A percentile compares a stretch with the other conserved stretches of the same genome.
These are phyloP conservation scores for Zygotorulaspora mrakii DNA, from an alignment of 1,139 yeast species.

Conservation along the genomic window DNA sequence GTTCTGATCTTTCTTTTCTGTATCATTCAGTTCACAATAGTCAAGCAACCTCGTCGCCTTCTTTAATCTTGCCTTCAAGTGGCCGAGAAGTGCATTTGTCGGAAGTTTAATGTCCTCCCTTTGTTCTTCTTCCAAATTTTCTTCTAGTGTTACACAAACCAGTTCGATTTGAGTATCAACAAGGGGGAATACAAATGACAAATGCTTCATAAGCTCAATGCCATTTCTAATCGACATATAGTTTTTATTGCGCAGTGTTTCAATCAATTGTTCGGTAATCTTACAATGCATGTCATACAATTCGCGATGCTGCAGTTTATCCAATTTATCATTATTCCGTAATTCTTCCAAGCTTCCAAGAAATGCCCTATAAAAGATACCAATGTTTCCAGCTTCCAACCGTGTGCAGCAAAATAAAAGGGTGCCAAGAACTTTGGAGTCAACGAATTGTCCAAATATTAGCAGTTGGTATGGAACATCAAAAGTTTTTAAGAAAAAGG, in stretches of 20 bases:
- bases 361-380: conserved; percentile 63
- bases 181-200: conserved; percentile 62
- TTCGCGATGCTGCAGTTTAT: conserved; percentile 42
- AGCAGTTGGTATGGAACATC: conserved; percentile 40
- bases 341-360: conserved; percentile 43
- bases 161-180: conserved; percentile 65
- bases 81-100: conserved; percentile 72
- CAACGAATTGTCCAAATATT: conserved; percentile 50
- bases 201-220: conserved; percentile 69
- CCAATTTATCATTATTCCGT: conserved; percentile 20
- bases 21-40: conserved; percentile 44
- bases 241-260: conserved; percentile 50
- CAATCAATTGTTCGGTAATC: conserved; percentile 44
- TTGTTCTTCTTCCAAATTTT: conserved; percentile 50
- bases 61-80: conserved; percentile 55
- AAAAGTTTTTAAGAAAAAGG: conserved; percentile 37
- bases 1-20: conserved; percentile 33
- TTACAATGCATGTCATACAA: conserved; percentile 55
- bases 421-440: conserved; percentile 50
- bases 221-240: conserved; percentile 82
- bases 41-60: conserved; percentile 60
- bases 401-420: conserved; percentile 70
- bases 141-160: conserved; percentile 47
- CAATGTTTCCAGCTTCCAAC: conserved; percentile 77
- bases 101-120: conserved; percentile 82